phyloP scores from a whole-genome alignment of 2,329 filamentous ascomycete genomes.

The Stemphylium vesicarium region DNA sequence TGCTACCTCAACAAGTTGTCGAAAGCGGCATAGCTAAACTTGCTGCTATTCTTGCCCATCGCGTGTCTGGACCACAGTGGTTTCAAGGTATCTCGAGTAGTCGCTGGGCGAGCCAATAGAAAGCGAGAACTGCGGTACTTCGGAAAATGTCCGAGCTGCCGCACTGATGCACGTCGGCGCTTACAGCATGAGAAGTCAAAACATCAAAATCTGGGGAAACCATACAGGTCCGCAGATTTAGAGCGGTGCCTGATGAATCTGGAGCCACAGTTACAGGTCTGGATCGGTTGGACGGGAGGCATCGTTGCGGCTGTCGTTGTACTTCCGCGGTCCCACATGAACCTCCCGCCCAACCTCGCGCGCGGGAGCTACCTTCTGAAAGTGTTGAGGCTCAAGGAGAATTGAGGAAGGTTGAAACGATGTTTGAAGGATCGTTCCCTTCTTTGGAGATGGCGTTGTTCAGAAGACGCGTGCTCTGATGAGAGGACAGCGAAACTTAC shows the following conservation, averaged over 20 bases:
- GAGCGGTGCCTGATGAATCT: conserved; percentile 26
- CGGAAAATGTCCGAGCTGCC: conserved; percentile 45
- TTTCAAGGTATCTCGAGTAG: conserved; percentile 49
- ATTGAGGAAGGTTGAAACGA: conserved; percentile 23
- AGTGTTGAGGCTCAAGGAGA: conserved; percentile 48
- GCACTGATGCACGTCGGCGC: conserved; percentile 44
- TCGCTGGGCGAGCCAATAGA: conserved; percentile 47
- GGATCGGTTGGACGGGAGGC: conserved; percentile 39
- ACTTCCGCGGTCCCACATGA: conserved; percentile 44
- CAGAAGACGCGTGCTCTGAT: conserved; percentile 28
- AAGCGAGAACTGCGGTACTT: conserved; percentile 29
- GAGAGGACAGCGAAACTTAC: conserved; percentile 26
- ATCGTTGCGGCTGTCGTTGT: conserved; percentile 34
- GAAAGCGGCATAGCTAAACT: conserved; percentile 28
- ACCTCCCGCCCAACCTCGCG: conserved; percentile 44
- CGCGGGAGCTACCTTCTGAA: conserved; percentile 48
- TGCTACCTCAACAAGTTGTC: conserved; percentile 27
- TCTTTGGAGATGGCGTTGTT: conserved; percentile 31
- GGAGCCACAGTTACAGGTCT: conserved; percentile 29
- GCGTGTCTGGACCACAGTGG: conserved; percentile 36
- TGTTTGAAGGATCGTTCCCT: conserved; percentile 14
- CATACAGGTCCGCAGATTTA: conserved; percentile 33
- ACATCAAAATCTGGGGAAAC: conserved; percentile 32
- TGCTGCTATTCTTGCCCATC: conserved; percentile 45
- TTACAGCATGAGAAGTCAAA: conserved; percentile 40